phyloP scores from a whole-genome alignment of 164 flowering plant species.

The Vitis cinerea region DNA sequence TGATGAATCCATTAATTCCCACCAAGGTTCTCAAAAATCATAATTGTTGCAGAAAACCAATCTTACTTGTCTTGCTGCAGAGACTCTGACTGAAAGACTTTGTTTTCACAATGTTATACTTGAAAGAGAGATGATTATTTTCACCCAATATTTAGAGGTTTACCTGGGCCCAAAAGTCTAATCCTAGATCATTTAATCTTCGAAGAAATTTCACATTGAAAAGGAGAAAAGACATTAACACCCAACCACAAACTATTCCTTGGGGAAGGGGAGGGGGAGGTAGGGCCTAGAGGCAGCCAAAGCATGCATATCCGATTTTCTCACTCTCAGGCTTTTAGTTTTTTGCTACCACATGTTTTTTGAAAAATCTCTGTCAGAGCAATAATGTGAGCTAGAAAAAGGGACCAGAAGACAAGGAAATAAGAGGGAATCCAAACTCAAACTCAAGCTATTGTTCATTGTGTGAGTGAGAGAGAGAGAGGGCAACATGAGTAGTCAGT shows the following conservation, averaged over 20 bases:
- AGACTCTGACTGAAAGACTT: too few species aligned
- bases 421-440: slow-evolving; percentile 11
- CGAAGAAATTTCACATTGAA: too few species aligned
- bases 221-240: neutral
- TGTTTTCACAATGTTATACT: too few species aligned
- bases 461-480: slow-evolving; percentile 17
- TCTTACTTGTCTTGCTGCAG: too few species aligned
- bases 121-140: too few species aligned
- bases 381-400: slow-evolving; percentile 12
- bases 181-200: too few species aligned
- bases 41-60: too few species aligned
- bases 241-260: neutral
- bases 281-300: neutral
- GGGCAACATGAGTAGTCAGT: slow-evolving; percentile 33
- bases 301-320: slow-evolving; percentile 8
- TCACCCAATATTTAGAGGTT: too few species aligned
- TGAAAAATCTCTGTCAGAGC: slow-evolving; percentile 23
- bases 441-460: slow-evolving; percentile 13
- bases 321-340: slow-evolving; percentile 1
- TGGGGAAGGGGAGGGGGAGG: neutral
- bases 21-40: too few species aligned
- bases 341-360: slow-evolving; percentile 38
- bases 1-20: too few species aligned
- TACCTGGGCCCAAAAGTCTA: too few species aligned
- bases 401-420: slow-evolving; percentile 12